Conservation (phyloP, 2,329 filamentous ascomycete species). For the Akanthomyces lecanii region DNA sequence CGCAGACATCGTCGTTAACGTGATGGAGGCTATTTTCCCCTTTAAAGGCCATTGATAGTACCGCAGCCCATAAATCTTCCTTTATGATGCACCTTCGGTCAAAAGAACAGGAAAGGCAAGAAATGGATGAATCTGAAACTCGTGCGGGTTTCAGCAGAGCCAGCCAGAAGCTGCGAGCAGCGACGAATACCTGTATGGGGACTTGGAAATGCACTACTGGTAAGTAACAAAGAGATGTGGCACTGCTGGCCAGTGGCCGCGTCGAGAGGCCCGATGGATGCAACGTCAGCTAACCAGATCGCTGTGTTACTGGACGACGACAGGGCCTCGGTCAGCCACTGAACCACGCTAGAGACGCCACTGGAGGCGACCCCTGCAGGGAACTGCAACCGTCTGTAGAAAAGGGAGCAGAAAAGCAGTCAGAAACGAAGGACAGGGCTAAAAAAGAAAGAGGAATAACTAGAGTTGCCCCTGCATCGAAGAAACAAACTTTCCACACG, state of each 20-base stretch:
- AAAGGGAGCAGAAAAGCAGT: background rate
- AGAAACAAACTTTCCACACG: background rate
- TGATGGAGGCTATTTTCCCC: too few species aligned
- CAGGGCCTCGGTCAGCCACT: background rate
- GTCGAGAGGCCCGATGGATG: too few species aligned
- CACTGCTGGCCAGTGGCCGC: too few species aligned
- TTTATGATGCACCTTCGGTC: background rate
- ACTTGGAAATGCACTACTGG: background rate
- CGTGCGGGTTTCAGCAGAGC: constrained; percentile 7
- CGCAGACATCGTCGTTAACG: too few species aligned
- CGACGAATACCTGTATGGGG: background rate
- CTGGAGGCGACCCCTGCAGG: background rate
- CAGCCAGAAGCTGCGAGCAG: background rate
- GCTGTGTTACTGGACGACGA: too few species aligned
- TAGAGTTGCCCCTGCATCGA: background rate
- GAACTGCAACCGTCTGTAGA: background rate
- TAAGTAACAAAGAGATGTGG: too few species aligned
- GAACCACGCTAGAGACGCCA: background rate
- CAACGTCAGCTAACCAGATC: too few species aligned
- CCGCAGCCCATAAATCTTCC: background rate
- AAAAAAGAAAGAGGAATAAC: background rate
- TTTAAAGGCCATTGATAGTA: background rate
- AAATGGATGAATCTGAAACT: constrained; percentile 12
- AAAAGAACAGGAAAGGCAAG: background rate
- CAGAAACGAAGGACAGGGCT: background rate